Conservation (phyloP, 306 rosid genomes). For the Parietaria judaica region DNA sequence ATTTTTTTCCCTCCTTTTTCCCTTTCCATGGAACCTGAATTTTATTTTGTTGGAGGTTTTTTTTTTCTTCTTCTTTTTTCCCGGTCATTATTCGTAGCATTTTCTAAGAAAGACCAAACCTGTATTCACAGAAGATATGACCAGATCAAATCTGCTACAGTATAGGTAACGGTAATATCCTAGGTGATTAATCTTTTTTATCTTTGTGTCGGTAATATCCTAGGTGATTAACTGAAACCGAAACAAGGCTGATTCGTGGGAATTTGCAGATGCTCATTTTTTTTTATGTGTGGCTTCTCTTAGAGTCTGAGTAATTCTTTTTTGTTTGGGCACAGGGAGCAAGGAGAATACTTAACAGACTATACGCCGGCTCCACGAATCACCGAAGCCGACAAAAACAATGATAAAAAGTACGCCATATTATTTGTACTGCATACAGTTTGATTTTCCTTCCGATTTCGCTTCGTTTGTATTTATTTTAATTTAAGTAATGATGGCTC, state of each 20-base stretch:
- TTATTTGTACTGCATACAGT: conserved; percentile 10
- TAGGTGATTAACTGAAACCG: too few species aligned
- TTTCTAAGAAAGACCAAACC: too few species aligned
- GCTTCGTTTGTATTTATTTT: not conserved
- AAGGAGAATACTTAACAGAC: conserved; percentile 86
- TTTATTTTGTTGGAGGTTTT: too few species aligned
- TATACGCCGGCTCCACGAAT: conserved; percentile 83
- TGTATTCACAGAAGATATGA: not conserved
- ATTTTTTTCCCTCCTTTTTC: too few species aligned
- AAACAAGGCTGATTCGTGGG: too few species aligned
- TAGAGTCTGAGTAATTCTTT: conserved; percentile 5
- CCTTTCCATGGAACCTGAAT: too few species aligned
- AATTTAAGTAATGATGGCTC: not conserved
- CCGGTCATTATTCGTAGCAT: too few species aligned
- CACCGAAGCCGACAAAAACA: conserved; percentile 88
- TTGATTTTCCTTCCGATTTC: not conserved
- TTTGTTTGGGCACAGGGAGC: conserved; percentile 40
- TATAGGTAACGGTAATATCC: not conserved
- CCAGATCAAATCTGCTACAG: too few species aligned
- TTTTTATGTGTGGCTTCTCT: not conserved
- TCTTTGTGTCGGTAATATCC: too few species aligned
- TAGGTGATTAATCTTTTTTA: too few species aligned
- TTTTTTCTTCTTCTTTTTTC: not conserved
- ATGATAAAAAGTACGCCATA: conserved; percentile 59
- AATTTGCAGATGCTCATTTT: not conserved